phyloP scores from a whole-genome alignment of 2,329 filamentous ascomycete species.

The Aspergillus jensenii region DNA sequence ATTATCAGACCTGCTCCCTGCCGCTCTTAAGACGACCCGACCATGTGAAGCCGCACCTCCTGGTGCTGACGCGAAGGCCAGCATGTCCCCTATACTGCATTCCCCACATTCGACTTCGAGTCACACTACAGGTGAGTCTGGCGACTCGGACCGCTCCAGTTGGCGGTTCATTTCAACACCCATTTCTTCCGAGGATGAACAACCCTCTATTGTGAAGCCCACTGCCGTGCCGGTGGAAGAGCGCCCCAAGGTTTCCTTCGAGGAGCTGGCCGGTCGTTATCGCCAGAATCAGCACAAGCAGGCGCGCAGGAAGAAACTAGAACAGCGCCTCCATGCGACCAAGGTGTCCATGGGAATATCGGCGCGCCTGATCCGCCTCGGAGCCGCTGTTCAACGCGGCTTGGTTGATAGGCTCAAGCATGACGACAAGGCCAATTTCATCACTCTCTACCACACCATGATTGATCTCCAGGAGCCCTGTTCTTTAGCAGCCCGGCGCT shows the following conservation, averaged over 20 bases:
- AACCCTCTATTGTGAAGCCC: slow-evolving; percentile 13
- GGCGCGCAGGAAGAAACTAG: slow-evolving; percentile 39
- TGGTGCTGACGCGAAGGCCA: slow-evolving; percentile 24
- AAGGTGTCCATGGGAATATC: slow-evolving; percentile 46
- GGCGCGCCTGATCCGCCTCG: slow-evolving; percentile 42
- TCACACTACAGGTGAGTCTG: slow-evolving; percentile 36
- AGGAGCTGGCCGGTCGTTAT: slow-evolving; percentile 45
- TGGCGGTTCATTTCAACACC: slow-evolving; percentile 23
- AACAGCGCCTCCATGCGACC: slow-evolving; percentile 40
- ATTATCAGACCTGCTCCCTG: slow-evolving; percentile 23
- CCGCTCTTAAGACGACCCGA: slow-evolving; percentile 29
- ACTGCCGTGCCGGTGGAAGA: slow-evolving; percentile 20
- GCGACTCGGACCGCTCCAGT: slow-evolving; percentile 30
- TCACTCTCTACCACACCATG: slow-evolving; percentile 44
- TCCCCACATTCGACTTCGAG: slow-evolving; percentile 18
- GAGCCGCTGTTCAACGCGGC: slow-evolving; percentile 43
- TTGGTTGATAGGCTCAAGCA: slow-evolving; percentile 47
- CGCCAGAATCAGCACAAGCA: slow-evolving; percentile 44
- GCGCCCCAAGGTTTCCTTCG: slow-evolving; percentile 37
- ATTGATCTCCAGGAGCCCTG: slow-evolving; percentile 46
- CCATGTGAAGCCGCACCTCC: slow-evolving; percentile 34
- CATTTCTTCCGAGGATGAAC: slow-evolving; percentile 21
- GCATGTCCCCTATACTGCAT: slow-evolving; percentile 23
- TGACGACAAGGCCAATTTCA: slow-evolving; percentile 47
- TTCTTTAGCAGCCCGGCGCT: slow-evolving; percentile 32